These are phyloP conservation scores for Cercospora citrullina DNA, from an alignment of 2,329 filamentous ascomycete genomes.

Conservation along the genomic window DNA sequence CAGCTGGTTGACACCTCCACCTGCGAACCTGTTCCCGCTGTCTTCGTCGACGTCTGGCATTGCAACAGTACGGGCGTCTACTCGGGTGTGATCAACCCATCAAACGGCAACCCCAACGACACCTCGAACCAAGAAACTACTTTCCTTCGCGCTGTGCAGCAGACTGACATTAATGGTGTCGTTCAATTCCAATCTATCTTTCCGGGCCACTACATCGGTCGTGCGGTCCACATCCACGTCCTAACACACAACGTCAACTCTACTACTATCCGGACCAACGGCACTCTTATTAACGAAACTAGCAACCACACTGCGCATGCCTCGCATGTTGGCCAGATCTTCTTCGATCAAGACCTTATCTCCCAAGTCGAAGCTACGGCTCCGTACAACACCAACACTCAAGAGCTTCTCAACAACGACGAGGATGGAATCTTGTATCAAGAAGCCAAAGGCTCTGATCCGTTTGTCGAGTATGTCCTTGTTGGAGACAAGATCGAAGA, in stretches of 20 bases:
- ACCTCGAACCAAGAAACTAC: slow-evolving; percentile 41
- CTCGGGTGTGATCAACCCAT: slow-evolving; percentile 38
- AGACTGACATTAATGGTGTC: slow-evolving; percentile 46
- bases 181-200: slow-evolving; percentile 48
- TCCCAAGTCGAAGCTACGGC: slow-evolving; percentile 50
- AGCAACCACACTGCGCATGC: slow-evolving; percentile 40
- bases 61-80: slow-evolving; percentile 50
- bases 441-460: slow-evolving; percentile 53
- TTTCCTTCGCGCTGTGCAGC: slow-evolving; percentile 46
- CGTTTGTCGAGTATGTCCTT: slow-evolving; percentile 58
- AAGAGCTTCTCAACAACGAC: slow-evolving; percentile 52
- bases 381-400: slow-evolving; percentile 49
- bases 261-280: slow-evolving; percentile 45
- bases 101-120: slow-evolving; percentile 40
- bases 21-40: slow-evolving; percentile 45
- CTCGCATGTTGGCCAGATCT: slow-evolving; percentile 64
- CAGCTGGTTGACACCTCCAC: slow-evolving; percentile 48
- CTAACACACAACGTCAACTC: slow-evolving; percentile 41
- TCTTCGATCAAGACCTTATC: slow-evolving; percentile 63
- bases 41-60: slow-evolving; percentile 48
- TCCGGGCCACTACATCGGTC: slow-evolving; percentile 48
- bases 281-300: slow-evolving; percentile 50
- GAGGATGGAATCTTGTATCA: slow-evolving; percentile 53
- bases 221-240: slow-evolving; percentile 47
- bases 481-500: slow-evolving; percentile 56